Evolutionary conservation across 2,329 filamentous ascomycete species (phyloP).

Genomic region (Diaporthe capsici): DNA sequence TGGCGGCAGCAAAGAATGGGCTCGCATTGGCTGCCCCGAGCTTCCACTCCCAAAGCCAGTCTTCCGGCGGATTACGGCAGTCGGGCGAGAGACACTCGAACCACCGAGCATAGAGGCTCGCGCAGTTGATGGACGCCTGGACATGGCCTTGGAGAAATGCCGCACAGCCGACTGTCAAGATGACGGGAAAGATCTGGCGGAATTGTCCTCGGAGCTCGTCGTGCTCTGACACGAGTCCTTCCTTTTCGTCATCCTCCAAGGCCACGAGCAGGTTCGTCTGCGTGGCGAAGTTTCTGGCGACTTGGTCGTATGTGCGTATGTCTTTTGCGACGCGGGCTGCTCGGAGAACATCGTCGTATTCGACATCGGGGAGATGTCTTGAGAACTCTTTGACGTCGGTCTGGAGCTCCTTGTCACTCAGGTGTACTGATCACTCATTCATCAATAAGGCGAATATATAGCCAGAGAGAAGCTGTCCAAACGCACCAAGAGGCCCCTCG

Average conservation of each 20-base stretch:
- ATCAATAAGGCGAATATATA: background rate
- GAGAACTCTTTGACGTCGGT: conserved; percentile 53
- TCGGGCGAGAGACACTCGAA: background rate
- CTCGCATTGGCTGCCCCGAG: conserved; percentile 57
- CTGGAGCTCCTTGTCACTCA: conserved; percentile 55
- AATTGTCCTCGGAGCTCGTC: conserved; percentile 56
- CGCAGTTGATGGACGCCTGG: conserved; percentile 60
- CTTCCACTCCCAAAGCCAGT: conserved; percentile 50
- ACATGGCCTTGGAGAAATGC: conserved; percentile 61
- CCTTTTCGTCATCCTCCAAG: conserved; percentile 53
- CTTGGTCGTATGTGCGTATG: conserved; percentile 54
- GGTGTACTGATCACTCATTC: conserved; percentile 51
- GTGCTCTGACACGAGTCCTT: conserved; percentile 54
- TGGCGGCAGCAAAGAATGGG: conserved; percentile 56
- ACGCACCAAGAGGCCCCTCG: conserved; percentile 38
- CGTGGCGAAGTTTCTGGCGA: conserved; percentile 49
- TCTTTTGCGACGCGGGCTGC: conserved; percentile 59
- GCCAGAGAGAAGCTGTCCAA: too few species aligned
- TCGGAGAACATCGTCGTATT: conserved; percentile 51
- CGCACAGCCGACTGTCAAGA: conserved; percentile 59
- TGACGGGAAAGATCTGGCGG: conserved; percentile 55
- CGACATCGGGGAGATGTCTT: conserved; percentile 48
- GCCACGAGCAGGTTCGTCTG: conserved; percentile 49
- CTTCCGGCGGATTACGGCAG: background rate
- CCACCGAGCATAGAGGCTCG: conserved; percentile 50